Base-by-base conservation (phyloP, 2,329 filamentous ascomycete species). In the Colletotrichum filicis region DNA sequence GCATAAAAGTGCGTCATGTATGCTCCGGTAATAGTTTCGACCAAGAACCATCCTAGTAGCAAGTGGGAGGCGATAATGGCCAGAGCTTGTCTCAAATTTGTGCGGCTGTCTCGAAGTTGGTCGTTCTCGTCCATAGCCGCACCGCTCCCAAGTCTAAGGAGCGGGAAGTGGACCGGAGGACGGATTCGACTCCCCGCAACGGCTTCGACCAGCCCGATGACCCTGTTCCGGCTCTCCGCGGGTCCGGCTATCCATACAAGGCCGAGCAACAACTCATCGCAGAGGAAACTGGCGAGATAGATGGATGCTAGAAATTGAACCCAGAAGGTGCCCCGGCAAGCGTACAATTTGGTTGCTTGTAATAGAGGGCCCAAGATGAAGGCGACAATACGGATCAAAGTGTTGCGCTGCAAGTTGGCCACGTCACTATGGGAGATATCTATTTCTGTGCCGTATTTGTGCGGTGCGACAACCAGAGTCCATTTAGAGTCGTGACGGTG, bases 211-310 rank as follows among this genome's bases (percentile, higher is more conserved):
- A 69, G 52, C n/a, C 67, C 53, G 19, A 60, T 65, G 35, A 35
- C 35, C 12, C 60, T 11, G 12, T 68, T 26, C 24, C 67, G 32
- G 37, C 49, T n/a, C 19, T 32, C 26, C 14, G 26, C 28, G 28
- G 67, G 49, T 26, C 59, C 52, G 4, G 60, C 26, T 6, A 57
- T 52, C 52, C 59, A 59, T 9, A 65, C 4, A n/a, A 66, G 62
- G 59, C 28, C 37, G 16, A 55, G 12, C 24, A 42, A 32, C 26
- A 46, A n/a, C 55, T 66, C 42, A 30, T 66, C 55, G 55, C 55
- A 53, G 14, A 66, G 30, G 19, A 60, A 66, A 37, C 68, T 60
- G 16, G n/a, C 42, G 14, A 66, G 30, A 42, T 66, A 56, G 35
- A 55, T 14, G 1, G 68, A 4, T 1, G 68, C 42, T 14, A 66